phyloP scores from a whole-genome alignment of 352 stramenopile species.

The Thraustochytrium sp. region DNA sequence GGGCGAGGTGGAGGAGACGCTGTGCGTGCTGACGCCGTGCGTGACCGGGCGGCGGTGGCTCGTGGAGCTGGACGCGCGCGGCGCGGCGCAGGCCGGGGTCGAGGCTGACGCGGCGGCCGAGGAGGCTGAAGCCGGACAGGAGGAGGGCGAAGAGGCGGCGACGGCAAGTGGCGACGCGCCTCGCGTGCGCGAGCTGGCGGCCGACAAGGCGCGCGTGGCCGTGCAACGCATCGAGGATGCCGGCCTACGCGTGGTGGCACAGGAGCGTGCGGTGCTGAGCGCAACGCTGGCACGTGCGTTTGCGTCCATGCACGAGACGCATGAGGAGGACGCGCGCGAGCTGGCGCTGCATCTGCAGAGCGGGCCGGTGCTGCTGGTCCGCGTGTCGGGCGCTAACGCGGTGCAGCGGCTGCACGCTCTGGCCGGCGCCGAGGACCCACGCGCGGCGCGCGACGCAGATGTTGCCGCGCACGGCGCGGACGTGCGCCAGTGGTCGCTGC shows the following conservation, averaged over 20 bases:
- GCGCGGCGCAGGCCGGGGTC: too few species aligned
- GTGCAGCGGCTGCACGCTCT: constrained; percentile 63
- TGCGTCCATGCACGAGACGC: constrained; percentile 52
- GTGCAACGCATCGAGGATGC: constrained; percentile 51
- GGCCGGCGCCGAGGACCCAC: constrained; percentile 69
- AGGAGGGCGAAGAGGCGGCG: constrained; percentile 23
- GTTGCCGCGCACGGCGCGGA: constrained; percentile 26
- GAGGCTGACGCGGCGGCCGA: constrained; percentile 11
- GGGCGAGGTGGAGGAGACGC: constrained; percentile 3
- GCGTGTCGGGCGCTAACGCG: constrained; percentile 51
- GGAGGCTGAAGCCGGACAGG: constrained; percentile 12
- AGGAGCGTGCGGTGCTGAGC: constrained; percentile 54
- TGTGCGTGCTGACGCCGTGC: constrained; percentile 26
- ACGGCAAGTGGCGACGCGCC: neutral
- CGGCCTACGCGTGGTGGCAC: constrained; percentile 58
- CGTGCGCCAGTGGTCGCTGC: constrained; percentile 52
- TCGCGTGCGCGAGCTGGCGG: neutral
- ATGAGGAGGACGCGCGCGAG: constrained; percentile 53
- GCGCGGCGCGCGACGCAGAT: constrained; percentile 54
- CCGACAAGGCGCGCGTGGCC: constrained; percentile 9
- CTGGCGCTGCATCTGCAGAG: constrained; percentile 61
- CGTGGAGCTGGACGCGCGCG: constrained; percentile 1
- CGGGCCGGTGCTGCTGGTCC: constrained; percentile 61
- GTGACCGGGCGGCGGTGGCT: constrained; percentile 23
- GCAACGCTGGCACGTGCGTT: constrained; percentile 49